phyloP scores from a whole-genome alignment of 257 asterid species.

The Coffea canephora region DNA sequence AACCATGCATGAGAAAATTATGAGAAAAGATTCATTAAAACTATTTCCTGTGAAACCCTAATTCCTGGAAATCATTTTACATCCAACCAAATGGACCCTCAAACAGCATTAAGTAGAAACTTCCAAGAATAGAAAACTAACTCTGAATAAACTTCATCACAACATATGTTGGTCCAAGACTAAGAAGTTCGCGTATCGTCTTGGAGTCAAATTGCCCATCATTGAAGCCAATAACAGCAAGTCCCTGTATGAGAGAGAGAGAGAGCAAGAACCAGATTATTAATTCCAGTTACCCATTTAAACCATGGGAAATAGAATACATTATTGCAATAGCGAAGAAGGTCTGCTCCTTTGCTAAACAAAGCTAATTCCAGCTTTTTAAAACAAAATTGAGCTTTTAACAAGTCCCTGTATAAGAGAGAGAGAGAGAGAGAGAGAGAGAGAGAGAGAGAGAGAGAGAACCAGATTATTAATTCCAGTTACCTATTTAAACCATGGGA shows the following conservation, averaged over 20 bases:
- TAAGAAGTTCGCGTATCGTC: slow-evolving; percentile 75
- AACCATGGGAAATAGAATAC: neutral
- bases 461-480: neutral
- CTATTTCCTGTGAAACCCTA: no score
- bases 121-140: slow-evolving; percentile 26
- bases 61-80: no score
- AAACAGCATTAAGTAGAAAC: neutral
- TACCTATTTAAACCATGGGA: neutral
- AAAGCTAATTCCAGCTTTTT: neutral
- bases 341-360: neutral
- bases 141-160: slow-evolving; percentile 90
- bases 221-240: slow-evolving; percentile 75
- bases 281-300: neutral
- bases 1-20: no score
- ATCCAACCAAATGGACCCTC: no score
- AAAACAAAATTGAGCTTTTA: neutral
- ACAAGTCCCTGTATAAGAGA: slow-evolving; percentile 56
- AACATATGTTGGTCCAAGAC: slow-evolving; percentile 92
- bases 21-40: no score
- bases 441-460: neutral
- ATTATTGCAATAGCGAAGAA: neutral
- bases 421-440: no score
- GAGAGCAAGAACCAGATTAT: neutral
- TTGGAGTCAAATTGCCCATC: slow-evolving; percentile 42
- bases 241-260: slow-evolving; percentile 53